Evolutionary conservation across 2,329 filamentous ascomycete species (phyloP).

Genomic region (Calonectria honghensis): DNA sequence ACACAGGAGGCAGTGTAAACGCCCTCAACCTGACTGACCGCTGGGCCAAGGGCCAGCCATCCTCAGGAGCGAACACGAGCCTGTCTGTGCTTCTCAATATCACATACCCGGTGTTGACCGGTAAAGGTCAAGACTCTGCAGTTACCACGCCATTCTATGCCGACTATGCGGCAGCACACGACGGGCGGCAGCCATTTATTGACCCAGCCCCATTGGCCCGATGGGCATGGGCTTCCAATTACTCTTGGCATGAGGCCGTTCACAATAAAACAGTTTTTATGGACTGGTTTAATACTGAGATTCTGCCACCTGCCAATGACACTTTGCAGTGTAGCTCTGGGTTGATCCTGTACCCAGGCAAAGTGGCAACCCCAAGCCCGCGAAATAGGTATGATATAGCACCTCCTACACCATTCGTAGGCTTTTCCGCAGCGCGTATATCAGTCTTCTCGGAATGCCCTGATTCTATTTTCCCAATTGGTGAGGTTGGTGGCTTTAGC

Average conservation of each 20-base stretch:
- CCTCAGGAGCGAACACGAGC: conserved; percentile 11
- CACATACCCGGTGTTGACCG: conserved; percentile 61
- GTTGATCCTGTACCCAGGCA: conserved; percentile 6
- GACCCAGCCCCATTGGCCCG: conserved; percentile 60
- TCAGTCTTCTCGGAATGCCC: conserved; percentile 16
- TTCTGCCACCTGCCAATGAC: conserved; percentile 14
- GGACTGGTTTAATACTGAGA: conserved; percentile 64
- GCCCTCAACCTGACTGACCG: neutral
- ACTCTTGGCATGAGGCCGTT: conserved; percentile 62
- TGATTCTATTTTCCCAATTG: conserved; percentile 13
- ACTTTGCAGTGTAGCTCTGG: conserved; percentile 2
- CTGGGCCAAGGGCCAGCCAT: neutral
- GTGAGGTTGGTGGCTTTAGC: neutral
- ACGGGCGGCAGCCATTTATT: conserved; percentile 61
- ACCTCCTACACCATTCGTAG: conserved; percentile 7
- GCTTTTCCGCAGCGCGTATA: conserved; percentile 14
- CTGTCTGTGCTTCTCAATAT: conserved; percentile 51
- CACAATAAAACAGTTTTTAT: conserved; percentile 70
- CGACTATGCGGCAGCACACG: conserved; percentile 60
- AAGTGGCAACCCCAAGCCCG: neutral
- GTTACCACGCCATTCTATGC: conserved; percentile 61
- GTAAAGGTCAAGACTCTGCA: conserved; percentile 60
- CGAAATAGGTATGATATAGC: conserved; percentile 18
- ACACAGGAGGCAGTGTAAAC: neutral
- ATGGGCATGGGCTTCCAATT: conserved; percentile 60